A percentile compares a stretch with the other conserved stretches of the same genome.
Evolutionary conservation across 1,284 basidiomycete genomes (phyloP).

Genomic region (Sutorius eximius): DNA sequence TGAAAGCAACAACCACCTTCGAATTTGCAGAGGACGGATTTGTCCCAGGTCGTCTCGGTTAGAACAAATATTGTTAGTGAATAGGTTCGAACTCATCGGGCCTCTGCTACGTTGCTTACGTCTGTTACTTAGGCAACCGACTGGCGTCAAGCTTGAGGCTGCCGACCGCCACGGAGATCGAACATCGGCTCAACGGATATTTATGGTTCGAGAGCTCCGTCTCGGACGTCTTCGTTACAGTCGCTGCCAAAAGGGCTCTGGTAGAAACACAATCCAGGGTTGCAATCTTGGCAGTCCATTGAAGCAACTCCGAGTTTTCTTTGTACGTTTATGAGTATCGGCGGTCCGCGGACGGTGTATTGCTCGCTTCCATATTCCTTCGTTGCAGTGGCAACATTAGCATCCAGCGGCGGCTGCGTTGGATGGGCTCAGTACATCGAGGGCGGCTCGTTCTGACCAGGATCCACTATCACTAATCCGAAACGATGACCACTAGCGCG

Average conservation of each 20-base stretch:
- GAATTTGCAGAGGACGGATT: background rate
- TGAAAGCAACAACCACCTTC: background rate
- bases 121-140: background rate
- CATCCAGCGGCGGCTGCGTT: background rate
- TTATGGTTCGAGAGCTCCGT: too few relatives aligned
- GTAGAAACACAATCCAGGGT: background rate
- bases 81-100: background rate
- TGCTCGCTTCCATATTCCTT: background rate
- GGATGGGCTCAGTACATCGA: background rate
- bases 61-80: background rate
- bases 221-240: too few relatives aligned
- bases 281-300: too few relatives aligned
- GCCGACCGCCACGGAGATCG: background rate
- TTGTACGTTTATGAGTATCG: background rate
- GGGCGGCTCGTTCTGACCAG: background rate
- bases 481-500: background rate
- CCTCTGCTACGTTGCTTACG: background rate
- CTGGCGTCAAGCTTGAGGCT: background rate
- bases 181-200: background rate
- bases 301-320: background rate
- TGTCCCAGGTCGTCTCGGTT: background rate
- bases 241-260: background rate
- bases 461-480: slow-evolving; percentile 3
- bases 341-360: background rate
- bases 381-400: background rate